phyloP scores from a whole-genome alignment of 768 basidiomycete genomes.

The Agaricus blazei region DNA sequence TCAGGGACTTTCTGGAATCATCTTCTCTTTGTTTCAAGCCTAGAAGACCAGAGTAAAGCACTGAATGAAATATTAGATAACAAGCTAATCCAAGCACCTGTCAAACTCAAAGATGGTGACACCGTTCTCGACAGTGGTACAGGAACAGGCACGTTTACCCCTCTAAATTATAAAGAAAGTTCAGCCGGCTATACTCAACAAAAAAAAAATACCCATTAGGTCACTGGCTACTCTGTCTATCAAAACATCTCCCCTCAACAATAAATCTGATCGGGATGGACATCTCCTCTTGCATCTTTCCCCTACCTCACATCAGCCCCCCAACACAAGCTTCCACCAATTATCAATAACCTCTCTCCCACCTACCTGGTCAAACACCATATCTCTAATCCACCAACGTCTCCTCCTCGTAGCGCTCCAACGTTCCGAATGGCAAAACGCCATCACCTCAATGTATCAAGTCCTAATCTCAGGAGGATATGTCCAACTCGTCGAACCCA shows the following conservation, averaged over 20 bases:
- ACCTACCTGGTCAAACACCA: constrained; percentile 4
- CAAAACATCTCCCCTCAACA: constrained; percentile 5
- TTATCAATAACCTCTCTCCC: constrained; percentile 8
- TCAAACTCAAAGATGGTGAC: constrained; percentile 6
- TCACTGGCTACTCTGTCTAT: constrained; percentile 18
- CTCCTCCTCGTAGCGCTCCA: constrained; percentile 8
- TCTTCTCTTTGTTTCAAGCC: not conserved
- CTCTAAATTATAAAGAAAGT: too few species aligned
- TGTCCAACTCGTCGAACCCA: constrained; percentile 7
- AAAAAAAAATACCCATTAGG: constrained; percentile 6
- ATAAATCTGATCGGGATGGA: constrained; percentile 16
- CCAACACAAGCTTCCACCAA: constrained; percentile 2
- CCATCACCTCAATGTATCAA: constrained; percentile 7
- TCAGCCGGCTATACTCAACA: not conserved
- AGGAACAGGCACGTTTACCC: constrained; percentile 2
- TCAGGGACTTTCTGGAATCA: not conserved
- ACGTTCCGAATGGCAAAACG: constrained; percentile 4
- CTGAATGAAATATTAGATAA: not conserved
- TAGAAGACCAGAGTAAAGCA: not conserved
- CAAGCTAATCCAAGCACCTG: constrained; percentile 9
- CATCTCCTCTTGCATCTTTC: constrained; percentile 16
- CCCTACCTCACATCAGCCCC: not conserved
- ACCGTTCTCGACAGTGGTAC: constrained; percentile 12
- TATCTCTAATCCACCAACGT: constrained; percentile 11
- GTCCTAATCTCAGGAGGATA: constrained; percentile 6